These are phyloP conservation scores for Porcisia hertigi DNA, from an alignment of 208 protist species.

Conservation along the genomic window DNA sequence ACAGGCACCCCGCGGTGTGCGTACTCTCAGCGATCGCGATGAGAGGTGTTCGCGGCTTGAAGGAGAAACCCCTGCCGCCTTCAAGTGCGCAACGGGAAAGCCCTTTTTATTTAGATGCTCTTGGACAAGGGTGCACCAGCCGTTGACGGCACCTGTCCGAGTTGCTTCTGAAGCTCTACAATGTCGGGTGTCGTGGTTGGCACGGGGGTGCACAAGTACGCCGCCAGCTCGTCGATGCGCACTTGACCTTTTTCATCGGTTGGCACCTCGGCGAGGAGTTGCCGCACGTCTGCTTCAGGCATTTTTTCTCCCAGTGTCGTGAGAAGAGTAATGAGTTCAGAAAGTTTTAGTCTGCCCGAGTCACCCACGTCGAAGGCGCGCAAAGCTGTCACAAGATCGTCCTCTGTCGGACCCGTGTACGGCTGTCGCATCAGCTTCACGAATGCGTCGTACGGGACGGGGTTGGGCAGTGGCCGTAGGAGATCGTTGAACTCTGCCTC, in stretches of 20 bases:
- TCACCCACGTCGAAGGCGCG: slow-evolving; percentile 82
- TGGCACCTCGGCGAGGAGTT: slow-evolving; percentile 78
- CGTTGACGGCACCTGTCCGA: slow-evolving; percentile 26
- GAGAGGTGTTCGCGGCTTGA: neutral
- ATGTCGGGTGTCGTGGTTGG: slow-evolving; percentile 89
- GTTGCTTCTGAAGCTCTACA: slow-evolving; percentile 81
- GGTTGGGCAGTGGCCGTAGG: slow-evolving; percentile 61
- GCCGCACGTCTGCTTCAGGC: slow-evolving; percentile 79
- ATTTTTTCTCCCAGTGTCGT: slow-evolving; percentile 91
- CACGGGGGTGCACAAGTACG: slow-evolving; percentile 85
- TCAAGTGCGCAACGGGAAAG: neutral
- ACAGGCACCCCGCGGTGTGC: neutral
- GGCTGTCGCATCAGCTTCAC: slow-evolving; percentile 87
- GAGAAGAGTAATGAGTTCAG: slow-evolving; percentile 84
- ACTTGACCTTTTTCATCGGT: slow-evolving; percentile 78
- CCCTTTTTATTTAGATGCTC: neutral
- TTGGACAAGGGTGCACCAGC: neutral
- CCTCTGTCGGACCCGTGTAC: slow-evolving; percentile 85
- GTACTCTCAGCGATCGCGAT: neutral
- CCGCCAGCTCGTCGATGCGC: slow-evolving; percentile 78
- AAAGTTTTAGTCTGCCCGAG: slow-evolving; percentile 66
- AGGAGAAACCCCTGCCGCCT: neutral
- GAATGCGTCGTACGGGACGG: slow-evolving; percentile 63
- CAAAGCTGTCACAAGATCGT: slow-evolving; percentile 83
- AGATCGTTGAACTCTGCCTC: slow-evolving; percentile 89